Percentiles rank a stretch among this genome's conserved stretches.
These are phyloP conservation scores for Penicillium psychrofluorescens DNA, from an alignment of 495 filamentous ascomycete genomes.

Conservation along the genomic window DNA sequence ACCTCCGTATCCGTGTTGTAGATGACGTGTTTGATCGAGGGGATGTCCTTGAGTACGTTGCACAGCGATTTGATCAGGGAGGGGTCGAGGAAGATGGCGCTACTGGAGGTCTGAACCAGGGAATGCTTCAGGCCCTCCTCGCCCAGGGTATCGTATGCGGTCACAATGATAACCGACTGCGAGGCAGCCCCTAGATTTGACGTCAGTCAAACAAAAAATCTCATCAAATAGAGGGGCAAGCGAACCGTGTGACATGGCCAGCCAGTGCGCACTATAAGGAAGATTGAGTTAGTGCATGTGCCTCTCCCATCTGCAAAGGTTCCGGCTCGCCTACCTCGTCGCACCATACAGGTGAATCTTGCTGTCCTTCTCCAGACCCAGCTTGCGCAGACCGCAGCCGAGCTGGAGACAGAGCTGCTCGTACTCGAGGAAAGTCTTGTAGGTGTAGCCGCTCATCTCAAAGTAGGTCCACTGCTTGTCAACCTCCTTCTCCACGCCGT, in stretches of 20 bases:
- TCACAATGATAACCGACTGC: slow-evolving; percentile 94
- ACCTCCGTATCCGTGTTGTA: slow-evolving; percentile 77
- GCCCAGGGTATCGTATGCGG: slow-evolving; percentile 94
- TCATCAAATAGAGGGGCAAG: neutral
- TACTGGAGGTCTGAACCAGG: slow-evolving; percentile 76
- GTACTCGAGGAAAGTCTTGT: slow-evolving; percentile 83
- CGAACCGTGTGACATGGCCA: slow-evolving; percentile 63
- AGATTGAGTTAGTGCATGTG: slow-evolving; percentile 2
- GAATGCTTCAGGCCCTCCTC: slow-evolving; percentile 92
- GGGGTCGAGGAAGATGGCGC: slow-evolving; percentile 86
- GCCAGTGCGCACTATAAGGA: slow-evolving; percentile 57
- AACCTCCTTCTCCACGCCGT: slow-evolving; percentile 81
- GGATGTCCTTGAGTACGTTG: slow-evolving; percentile 74
- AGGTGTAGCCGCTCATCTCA: slow-evolving; percentile 83
- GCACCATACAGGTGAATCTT: slow-evolving; percentile 84
- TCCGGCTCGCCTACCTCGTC: slow-evolving; percentile 51
- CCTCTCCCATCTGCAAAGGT: neutral
- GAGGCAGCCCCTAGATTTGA: slow-evolving; percentile 50
- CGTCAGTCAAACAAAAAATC: neutral
- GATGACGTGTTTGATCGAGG: slow-evolving; percentile 72
- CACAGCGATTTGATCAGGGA: slow-evolving; percentile 71
- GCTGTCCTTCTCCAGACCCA: slow-evolving; percentile 67
- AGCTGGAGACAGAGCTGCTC: slow-evolving; percentile 66
- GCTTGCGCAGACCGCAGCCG: slow-evolving; percentile 69
- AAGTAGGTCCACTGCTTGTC: slow-evolving; percentile 97